These are phyloP conservation scores for Corynascus novoguineensis DNA, from an alignment of 495 filamentous ascomycete genomes.

Conservation along the genomic window DNA sequence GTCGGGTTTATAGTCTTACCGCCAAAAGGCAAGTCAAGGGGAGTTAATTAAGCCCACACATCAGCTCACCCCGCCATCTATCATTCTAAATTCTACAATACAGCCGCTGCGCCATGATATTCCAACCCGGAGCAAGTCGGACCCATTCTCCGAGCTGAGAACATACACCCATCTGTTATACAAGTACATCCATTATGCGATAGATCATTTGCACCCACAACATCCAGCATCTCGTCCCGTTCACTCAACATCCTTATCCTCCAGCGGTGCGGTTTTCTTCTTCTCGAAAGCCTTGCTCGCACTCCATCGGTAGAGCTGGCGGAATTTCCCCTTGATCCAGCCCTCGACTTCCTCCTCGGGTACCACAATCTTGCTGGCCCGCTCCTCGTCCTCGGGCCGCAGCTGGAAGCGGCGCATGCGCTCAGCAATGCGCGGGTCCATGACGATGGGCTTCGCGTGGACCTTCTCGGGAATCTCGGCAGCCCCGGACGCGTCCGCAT, in stretches of 20 bases:
- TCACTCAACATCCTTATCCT: slow-evolving; percentile 25
- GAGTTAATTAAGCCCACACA: slow-evolving; percentile 9
- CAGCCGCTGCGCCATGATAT: slow-evolving; percentile 6
- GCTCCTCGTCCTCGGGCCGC: slow-evolving; percentile 58
- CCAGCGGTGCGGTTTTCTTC: slow-evolving; percentile 22
- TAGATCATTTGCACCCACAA: too few relatives aligned
- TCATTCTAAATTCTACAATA: slow-evolving; percentile 1
- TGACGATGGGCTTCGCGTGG: slow-evolving; percentile 69
- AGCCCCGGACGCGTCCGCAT: slow-evolving; percentile 41
- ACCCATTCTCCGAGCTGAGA: too few relatives aligned
- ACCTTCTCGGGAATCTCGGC: slow-evolving; percentile 56
- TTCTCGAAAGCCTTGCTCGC: slow-evolving; percentile 23
- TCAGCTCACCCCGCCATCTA: background rate
- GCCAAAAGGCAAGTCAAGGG: background rate
- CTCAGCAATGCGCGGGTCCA: slow-evolving; percentile 70
- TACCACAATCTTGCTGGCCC: slow-evolving; percentile 55
- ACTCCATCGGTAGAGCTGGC: slow-evolving; percentile 43
- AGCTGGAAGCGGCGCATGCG: slow-evolving; percentile 79
- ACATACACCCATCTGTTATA: slow-evolving; percentile 8
- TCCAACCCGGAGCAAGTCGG: too few relatives aligned
- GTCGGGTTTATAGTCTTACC: background rate
- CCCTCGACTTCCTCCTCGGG: slow-evolving; percentile 64
- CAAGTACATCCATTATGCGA: slow-evolving; percentile 2
- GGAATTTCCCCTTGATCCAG: slow-evolving; percentile 48
- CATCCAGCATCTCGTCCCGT: background rate